Conservation (phyloP, 2,329 filamentous ascomycete genomes). For the Sporothrix schenckii region DNA sequence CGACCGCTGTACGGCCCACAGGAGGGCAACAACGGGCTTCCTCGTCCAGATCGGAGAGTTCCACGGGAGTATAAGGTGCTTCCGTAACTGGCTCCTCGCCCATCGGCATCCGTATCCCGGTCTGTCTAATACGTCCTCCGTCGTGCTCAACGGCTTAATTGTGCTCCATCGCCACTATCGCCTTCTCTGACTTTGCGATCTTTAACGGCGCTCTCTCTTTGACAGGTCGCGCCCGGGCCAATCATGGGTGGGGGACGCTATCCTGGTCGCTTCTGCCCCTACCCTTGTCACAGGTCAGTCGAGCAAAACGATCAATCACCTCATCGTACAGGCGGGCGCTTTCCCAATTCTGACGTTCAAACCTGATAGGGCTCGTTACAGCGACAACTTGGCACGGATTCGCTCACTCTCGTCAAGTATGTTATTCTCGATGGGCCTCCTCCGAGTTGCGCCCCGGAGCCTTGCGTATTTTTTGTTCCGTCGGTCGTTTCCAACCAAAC, state of each 20-base stretch:
- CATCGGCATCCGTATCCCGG: neutral
- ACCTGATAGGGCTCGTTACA: neutral
- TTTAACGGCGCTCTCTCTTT: constrained; percentile 3
- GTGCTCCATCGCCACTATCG: neutral
- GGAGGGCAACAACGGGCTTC: no score
- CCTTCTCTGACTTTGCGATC: neutral
- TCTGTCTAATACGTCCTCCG: neutral
- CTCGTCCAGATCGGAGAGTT: no score
- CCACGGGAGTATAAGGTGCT: no score
- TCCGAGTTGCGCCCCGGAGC: neutral
- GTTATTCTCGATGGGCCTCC: neutral
- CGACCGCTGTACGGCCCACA: neutral
- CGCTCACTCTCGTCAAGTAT: neutral
- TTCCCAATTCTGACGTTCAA: constrained; percentile 20
- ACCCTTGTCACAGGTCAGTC: constrained; percentile 25
- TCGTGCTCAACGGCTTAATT: neutral
- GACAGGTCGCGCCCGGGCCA: constrained; percentile 25
- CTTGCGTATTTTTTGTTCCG: neutral
- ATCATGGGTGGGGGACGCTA: neutral
- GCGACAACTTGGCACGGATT: neutral
- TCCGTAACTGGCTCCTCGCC: no score
- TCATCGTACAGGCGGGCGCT: neutral
- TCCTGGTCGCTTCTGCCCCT: constrained; percentile 14
- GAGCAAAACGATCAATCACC: constrained; percentile 11
- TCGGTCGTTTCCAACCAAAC: no score